Conservation (phyloP, 345 rosid species). For the Populus nigra region DNA sequence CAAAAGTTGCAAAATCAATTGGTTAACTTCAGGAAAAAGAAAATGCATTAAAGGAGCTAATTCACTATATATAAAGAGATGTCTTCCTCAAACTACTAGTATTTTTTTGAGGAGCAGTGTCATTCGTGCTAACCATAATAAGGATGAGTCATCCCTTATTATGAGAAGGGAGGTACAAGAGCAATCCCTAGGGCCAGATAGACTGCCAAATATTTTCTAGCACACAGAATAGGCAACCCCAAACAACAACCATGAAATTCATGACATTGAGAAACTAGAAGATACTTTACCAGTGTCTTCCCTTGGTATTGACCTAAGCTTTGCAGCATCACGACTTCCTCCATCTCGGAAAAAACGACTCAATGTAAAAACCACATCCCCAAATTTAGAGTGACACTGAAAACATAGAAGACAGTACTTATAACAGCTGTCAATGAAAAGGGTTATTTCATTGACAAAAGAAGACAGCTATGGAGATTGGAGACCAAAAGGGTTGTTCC, state of each 20-base stretch:
- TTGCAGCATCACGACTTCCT: slow-evolving; percentile 31
- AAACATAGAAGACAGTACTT: slow-evolving; percentile 19
- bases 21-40: neutral
- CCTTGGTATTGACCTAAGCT: slow-evolving; percentile 32
- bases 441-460: slow-evolving; percentile 12
- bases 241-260: neutral
- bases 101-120: neutral
- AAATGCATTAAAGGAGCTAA: neutral
- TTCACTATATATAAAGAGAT: neutral
- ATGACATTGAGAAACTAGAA: slow-evolving; percentile 17
- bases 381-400: slow-evolving; percentile 81
- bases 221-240: neutral
- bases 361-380: slow-evolving; percentile 74
- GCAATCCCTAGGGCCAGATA: neutral
- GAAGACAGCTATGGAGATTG: slow-evolving; percentile 18
- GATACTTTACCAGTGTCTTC: slow-evolving; percentile 46
- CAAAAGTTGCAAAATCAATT: slow-evolving; percentile 5
- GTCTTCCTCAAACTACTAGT: neutral
- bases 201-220: neutral
- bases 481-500: slow-evolving; percentile 12
- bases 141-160: neutral
- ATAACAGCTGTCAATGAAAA: slow-evolving; percentile 9
- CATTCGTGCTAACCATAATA: neutral
- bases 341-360: slow-evolving; percentile 83
- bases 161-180: neutral